phyloP scores from a whole-genome alignment of 164 flowering plant species.

The Kalanchoe fedtschenkoi region DNA sequence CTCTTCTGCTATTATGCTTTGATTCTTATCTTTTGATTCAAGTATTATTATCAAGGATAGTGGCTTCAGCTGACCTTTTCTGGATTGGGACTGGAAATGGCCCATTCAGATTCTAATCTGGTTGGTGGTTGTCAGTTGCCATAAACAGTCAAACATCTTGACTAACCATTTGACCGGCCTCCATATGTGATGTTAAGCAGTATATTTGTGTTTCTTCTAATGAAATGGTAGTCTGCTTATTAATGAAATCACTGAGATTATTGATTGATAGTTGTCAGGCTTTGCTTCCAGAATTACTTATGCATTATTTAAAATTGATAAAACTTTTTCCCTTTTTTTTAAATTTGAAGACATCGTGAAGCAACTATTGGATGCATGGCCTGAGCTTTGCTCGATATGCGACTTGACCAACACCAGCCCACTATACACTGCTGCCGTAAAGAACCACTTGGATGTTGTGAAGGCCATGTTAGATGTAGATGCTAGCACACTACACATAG shows the following conservation, averaged over 20 bases:
- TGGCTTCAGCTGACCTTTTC: not conserved
- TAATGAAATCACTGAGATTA: no score
- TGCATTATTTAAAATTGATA: not conserved
- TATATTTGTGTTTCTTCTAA: no score
- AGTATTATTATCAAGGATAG: no score
- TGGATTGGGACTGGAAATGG: not conserved
- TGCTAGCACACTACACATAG: conserved; percentile 45
- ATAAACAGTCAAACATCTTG: not conserved
- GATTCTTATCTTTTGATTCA: no score
- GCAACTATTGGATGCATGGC: conserved; percentile 63
- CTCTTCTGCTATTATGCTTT: not conserved
- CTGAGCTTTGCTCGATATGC: conserved; percentile 64
- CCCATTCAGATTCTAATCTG: not conserved
- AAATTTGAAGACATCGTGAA: conserved; percentile 45
- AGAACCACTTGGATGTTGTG: conserved; percentile 75
- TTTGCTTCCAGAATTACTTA: not conserved
- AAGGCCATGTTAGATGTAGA: conserved; percentile 77
- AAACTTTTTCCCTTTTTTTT: not conserved
- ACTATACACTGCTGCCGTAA: conserved; percentile 74
- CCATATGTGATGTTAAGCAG: no score
- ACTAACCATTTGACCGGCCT: no score
- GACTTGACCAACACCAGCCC: conserved; percentile 81
- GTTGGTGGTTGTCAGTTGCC: not conserved
- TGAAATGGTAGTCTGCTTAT: no score
- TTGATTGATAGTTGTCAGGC: no score